Percentiles rank a stretch among this genome's conserved stretches.
Evolutionary conservation across 2,329 filamentous ascomycete species (phyloP).

Genomic region (Ceratocystis papillata): DNA sequence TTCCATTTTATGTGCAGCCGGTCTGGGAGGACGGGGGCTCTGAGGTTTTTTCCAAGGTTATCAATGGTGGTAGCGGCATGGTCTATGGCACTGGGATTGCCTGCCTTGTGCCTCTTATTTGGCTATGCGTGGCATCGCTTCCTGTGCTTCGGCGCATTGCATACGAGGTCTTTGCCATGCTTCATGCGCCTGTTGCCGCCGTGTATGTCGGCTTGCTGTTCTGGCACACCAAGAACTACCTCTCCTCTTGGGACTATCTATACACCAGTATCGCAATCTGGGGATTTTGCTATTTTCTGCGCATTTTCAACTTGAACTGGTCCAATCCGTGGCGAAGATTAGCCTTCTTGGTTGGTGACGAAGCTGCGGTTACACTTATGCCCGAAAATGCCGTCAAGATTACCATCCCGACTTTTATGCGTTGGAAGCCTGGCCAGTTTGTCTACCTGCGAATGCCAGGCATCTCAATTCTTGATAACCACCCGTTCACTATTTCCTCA

Average conservation of each 20-base stretch:
- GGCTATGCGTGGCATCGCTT: slow-evolving; percentile 77
- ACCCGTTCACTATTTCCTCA: slow-evolving; percentile 90
- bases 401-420: slow-evolving; percentile 84
- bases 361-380: slow-evolving; percentile 79
- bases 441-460: slow-evolving; percentile 91
- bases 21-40: slow-evolving; percentile 71
- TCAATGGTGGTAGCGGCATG: slow-evolving; percentile 52
- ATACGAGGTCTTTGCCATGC: slow-evolving; percentile 74
- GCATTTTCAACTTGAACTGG: slow-evolving; percentile 86
- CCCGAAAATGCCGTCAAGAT: slow-evolving; percentile 92
- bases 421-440: slow-evolving; percentile 88
- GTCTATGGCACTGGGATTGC: slow-evolving; percentile 81
- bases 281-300: slow-evolving; percentile 59
- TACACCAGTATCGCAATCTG: slow-evolving; percentile 73
- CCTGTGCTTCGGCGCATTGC: slow-evolving; percentile 63
- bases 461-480: slow-evolving; percentile 81
- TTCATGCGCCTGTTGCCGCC: slow-evolving; percentile 73
- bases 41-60: slow-evolving; percentile 57
- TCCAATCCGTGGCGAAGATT: slow-evolving; percentile 59
- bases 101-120: slow-evolving; percentile 66
- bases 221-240: slow-evolving; percentile 91
- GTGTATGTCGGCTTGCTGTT: slow-evolving; percentile 77
- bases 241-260: slow-evolving; percentile 82
- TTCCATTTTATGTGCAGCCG: slow-evolving; percentile 84
- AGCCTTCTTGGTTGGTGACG: slow-evolving; percentile 79